These are phyloP conservation scores for Ophiostoma tasmaniense DNA, from an alignment of 2,329 filamentous ascomycete genomes.

Conservation along the genomic window DNA sequence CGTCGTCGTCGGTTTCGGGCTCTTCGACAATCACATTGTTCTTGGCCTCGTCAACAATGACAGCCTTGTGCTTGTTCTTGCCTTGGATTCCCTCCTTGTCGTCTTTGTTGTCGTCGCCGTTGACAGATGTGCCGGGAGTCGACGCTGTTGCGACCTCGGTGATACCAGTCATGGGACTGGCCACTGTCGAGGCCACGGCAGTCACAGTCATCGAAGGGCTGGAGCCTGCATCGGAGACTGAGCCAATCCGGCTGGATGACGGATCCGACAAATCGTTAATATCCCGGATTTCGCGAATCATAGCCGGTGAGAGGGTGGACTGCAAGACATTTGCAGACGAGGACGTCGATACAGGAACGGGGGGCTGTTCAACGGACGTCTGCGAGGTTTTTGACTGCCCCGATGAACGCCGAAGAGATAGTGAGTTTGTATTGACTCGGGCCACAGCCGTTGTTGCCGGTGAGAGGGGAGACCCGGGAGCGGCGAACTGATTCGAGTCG, in stretches of 20 bases:
- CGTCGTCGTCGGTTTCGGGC: slow-evolving; percentile 35
- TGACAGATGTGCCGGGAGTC: neutral
- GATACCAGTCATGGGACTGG: slow-evolving; percentile 11
- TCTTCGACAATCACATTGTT: neutral
- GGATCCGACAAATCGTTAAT: slow-evolving; percentile 4
- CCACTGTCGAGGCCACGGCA: neutral
- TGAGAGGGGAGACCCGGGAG: neutral
- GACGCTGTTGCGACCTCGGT: slow-evolving; percentile 2
- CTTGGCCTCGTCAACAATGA: neutral
- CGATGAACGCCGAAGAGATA: neutral
- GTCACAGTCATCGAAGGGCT: slow-evolving; percentile 7
- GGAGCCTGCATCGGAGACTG: slow-evolving; percentile 9
- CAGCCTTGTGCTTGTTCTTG: neutral
- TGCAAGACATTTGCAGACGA: slow-evolving; percentile 8
- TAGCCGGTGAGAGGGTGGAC: slow-evolving; percentile 4
- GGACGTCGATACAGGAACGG: neutral
- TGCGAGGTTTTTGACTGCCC: neutral
- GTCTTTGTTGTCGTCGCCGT: neutral
- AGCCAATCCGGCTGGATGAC: slow-evolving; percentile 1
- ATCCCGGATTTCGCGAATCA: slow-evolving; percentile 8
- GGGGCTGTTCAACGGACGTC: neutral
- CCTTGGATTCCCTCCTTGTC: neutral
- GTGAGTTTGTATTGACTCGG: neutral
- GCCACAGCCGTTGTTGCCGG: neutral
- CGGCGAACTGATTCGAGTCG: neutral